Percentiles rank a stretch among this genome's conserved stretches.
Conservation (phyloP, 805 yeast species). For the Metschnikowia lunata region DNA sequence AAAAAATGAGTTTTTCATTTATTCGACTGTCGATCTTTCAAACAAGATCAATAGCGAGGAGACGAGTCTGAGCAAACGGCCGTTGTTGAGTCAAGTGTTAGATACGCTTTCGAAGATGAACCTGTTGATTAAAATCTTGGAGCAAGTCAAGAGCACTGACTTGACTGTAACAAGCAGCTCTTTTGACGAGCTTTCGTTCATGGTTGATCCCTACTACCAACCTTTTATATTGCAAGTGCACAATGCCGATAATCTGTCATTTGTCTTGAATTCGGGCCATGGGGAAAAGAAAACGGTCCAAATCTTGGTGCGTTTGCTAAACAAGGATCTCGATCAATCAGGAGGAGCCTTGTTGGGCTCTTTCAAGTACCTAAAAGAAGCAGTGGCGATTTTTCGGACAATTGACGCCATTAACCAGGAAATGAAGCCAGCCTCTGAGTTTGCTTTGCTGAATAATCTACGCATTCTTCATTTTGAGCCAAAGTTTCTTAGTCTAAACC, state of each 20-base stretch:
- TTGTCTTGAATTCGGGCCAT: constrained; percentile 6
- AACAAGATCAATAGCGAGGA: constrained; percentile 19
- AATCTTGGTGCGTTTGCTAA: constrained; percentile 22
- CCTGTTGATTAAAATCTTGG: constrained; percentile 29
- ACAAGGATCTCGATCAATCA: constrained; percentile 17
- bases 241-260: constrained; percentile 2
- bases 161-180: constrained; percentile 26
- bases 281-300: constrained; percentile 14
- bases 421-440: constrained; percentile 1
- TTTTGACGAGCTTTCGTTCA: constrained; percentile 26
- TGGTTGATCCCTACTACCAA: constrained; percentile 22
- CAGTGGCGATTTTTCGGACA: constrained; percentile 27
- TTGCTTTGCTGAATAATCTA: constrained; percentile 28
- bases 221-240: constrained; percentile 16
- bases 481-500: constrained; percentile 27
- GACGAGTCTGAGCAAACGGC: constrained; percentile 7
- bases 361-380: constrained; percentile 30
- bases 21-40: constrained; percentile 25
- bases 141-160: constrained; percentile 28
- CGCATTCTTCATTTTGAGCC: constrained; percentile 30
- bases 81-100: constrained; percentile 25
- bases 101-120: constrained; percentile 28
- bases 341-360: constrained; percentile 26
- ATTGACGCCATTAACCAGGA: constrained; percentile 17
- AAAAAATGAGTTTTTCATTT: constrained; percentile 25